Percentiles rank a stretch among this genome's conserved stretches.
phyloP scores from a whole-genome alignment of 345 rosid species.

The Carallia brachiata region DNA sequence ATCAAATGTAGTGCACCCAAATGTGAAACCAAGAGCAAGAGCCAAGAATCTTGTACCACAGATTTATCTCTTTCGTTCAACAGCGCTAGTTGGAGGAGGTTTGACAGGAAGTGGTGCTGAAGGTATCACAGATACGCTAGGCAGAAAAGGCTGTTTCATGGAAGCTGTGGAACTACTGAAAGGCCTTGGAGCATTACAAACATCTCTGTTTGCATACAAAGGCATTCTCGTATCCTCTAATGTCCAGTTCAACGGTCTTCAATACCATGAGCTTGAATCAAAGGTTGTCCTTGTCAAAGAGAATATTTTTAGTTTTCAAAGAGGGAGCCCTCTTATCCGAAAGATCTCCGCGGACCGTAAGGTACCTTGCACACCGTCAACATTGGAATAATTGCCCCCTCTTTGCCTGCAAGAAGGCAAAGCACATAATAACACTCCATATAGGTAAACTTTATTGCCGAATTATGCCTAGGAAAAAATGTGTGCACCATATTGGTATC shows the following conservation, averaged over 20 bases:
- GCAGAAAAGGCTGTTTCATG: conserved; percentile 48
- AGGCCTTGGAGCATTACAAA: conserved; percentile 48
- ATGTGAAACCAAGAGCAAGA: neutral
- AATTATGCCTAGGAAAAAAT: no score
- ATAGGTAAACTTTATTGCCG: neutral
- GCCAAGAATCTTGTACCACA: conserved; percentile 40
- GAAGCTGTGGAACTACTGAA: conserved; percentile 42
- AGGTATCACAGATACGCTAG: conserved; percentile 52
- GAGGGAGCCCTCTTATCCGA: conserved; percentile 17
- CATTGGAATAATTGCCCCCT: conserved; percentile 33
- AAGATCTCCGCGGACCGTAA: conserved; percentile 3
- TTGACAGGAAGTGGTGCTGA: conserved; percentile 37
- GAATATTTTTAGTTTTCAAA: conserved; percentile 49
- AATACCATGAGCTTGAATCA: conserved; percentile 58
- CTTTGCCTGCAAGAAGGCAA: conserved; percentile 56
- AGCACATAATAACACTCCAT: neutral
- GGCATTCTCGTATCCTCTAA: conserved; percentile 54
- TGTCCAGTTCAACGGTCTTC: conserved; percentile 53
- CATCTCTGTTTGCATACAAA: conserved; percentile 58
- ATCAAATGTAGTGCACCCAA: no score
- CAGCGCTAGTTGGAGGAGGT: conserved; percentile 47
- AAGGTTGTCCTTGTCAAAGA: conserved; percentile 66
- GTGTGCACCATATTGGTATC: no score
- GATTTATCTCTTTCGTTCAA: conserved; percentile 45
- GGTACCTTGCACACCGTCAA: conserved; percentile 49